Conservation (phyloP, 768 basidiomycete genomes). For the Tulasnella sp. region DNA sequence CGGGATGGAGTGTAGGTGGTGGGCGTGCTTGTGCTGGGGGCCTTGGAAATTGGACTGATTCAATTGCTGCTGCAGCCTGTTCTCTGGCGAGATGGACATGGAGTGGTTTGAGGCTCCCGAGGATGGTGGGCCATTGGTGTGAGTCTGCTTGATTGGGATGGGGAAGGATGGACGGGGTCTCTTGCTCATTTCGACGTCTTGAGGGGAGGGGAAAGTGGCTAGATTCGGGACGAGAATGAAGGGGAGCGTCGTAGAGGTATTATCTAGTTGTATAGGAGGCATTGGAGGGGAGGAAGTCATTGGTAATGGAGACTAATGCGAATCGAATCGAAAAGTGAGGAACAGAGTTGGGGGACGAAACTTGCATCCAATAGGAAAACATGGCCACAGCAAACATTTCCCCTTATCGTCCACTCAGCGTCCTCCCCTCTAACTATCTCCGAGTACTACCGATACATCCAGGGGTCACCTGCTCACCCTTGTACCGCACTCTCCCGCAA, state of each 20-base stretch:
- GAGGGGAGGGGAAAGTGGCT: neutral
- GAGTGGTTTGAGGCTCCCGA: neutral
- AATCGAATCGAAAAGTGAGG: neutral
- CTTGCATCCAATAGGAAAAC: neutral
- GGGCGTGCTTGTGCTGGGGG: conserved; percentile 74
- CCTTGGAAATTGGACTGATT: conserved; percentile 17
- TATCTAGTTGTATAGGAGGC: neutral
- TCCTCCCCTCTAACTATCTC: neutral
- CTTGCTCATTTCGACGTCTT: neutral
- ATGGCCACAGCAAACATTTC: neutral
- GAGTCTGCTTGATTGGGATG: neutral
- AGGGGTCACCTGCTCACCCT: neutral
- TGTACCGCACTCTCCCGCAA: conserved; percentile 16
- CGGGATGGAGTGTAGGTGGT: conserved; percentile 79
- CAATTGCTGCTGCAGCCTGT: conserved; percentile 1
- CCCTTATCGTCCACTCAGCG: neutral
- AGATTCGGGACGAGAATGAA: conserved; percentile 6
- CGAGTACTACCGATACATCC: conserved; percentile 5
- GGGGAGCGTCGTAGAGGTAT: neutral
- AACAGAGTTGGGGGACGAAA: neutral
- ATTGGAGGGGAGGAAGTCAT: neutral
- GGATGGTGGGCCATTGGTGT: neutral
- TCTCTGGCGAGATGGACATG: conserved; percentile 5
- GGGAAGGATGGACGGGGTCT: conserved; percentile 9
- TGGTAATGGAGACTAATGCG: neutral